Percentiles rank a stretch among this genome's conserved stretches.
These are phyloP conservation scores for Trichoderma koningii DNA, from an alignment of 2,329 filamentous ascomycete genomes.

Conservation along the genomic window DNA sequence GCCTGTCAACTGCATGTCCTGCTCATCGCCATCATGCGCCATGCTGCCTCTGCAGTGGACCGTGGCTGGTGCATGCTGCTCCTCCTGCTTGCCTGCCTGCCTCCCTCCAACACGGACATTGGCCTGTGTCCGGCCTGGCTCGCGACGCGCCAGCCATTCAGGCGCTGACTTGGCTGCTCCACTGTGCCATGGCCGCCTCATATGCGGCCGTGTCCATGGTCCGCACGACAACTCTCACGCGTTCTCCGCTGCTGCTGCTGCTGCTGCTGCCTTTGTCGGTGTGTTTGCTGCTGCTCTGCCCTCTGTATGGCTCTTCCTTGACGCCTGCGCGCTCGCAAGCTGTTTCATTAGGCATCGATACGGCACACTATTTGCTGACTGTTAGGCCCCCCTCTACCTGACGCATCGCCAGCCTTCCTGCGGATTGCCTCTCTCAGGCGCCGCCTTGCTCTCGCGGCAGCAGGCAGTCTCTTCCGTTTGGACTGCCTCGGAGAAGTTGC, in stretches of 20 bases:
- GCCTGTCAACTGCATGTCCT: background rate
- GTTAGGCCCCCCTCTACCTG: constrained; percentile 15
- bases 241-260: constrained; percentile 31
- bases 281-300: constrained; percentile 37
- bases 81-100: too few species aligned
- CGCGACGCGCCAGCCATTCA: constrained; percentile 32
- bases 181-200: constrained; percentile 42
- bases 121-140: constrained; percentile 2
- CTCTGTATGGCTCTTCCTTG: constrained; percentile 35
- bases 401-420: constrained; percentile 23
- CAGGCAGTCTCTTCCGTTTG: constrained; percentile 20
- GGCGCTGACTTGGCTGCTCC: constrained; percentile 35
- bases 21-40: constrained; percentile 26
- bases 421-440: constrained; percentile 2
- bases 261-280: constrained; percentile 36
- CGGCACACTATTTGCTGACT: constrained; percentile 26
- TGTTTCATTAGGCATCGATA: constrained; percentile 29
- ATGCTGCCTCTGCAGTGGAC: constrained; percentile 22
- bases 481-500: constrained; percentile 17
- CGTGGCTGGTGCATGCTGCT: constrained; percentile 23
- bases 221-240: constrained; percentile 25
- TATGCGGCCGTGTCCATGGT: constrained; percentile 36
- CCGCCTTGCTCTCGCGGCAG: constrained; percentile 16
- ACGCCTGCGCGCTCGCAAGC: constrained; percentile 24
- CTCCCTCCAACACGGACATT: constrained; percentile 26